Evolutionary conservation across 2,329 filamentous ascomycete genomes (phyloP), one percentile per base, ranked within the genome.

Genomic region (Beauveria scarabaeidicola): DNA sequence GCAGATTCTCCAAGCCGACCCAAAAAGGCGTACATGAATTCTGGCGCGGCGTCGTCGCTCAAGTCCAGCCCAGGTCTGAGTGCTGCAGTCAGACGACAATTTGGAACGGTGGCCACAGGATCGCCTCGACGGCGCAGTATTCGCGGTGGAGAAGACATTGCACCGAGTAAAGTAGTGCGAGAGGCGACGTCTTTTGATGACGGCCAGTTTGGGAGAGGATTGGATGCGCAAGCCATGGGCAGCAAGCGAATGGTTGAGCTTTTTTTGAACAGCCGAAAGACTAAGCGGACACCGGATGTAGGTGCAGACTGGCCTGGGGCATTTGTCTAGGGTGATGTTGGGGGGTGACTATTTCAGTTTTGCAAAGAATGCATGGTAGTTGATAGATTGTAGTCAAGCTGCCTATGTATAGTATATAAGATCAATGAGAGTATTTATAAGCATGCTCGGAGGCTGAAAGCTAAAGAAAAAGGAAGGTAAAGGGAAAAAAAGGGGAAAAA

Each of bases 241-340:
- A 79, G 79, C 64, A 77, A 77, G 67, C 72, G 72, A 46, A 82
- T 83, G 77, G 80, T 83, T 8, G 80, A 83, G 56, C 61, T 78
- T 52, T 83, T 83, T 65, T 69, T 83, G 29, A 81, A 72, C 61
- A 80, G 75, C 51, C 73, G 80, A 19, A 73, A 76, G 17, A 76
- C 68, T 62, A 68, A 3, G 69, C 57, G 40, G n/a, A 29, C 19
- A 21, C 65, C 61, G 2, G 48, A 59, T 15, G 48, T 7, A 36
- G 43, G 10, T 19, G 13, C 47, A 15, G 48, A 59, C 27, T 59
- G 57, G 57, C 21, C 50, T 19, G 21, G 27, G 9, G 57, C 67
- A 36, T 75, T 74, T 62, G 55, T 75, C 23, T 75, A 32, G 59
- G 15, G 8, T 23, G 15, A 61, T 3, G 11, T n/a, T 9, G n/a